Conservation (phyloP, 2,329 filamentous ascomycete species). For the Dactylella cylindrospora region DNA sequence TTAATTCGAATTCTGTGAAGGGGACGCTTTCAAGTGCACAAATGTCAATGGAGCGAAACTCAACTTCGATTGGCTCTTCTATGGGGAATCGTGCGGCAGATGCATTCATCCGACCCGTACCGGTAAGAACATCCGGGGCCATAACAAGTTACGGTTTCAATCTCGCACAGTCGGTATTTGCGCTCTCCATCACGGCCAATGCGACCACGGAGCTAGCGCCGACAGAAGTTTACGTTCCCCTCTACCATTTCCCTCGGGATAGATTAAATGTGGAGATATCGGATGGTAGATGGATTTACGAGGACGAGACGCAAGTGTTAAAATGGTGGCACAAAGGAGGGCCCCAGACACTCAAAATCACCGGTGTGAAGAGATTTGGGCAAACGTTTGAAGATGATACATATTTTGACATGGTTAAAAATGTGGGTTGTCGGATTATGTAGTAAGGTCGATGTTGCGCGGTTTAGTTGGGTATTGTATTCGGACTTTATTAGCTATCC, state of each 20-base stretch:
- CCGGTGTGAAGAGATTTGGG: conserved; percentile 64
- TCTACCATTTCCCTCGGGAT: conserved; percentile 84
- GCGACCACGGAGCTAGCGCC: conserved; percentile 66
- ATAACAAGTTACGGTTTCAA: conserved; percentile 77
- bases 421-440: conserved; percentile 58
- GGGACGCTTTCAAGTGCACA: conserved; percentile 66
- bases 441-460: conserved; percentile 49
- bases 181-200: conserved; percentile 66
- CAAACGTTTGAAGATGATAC: conserved; percentile 71
- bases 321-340: conserved; percentile 93
- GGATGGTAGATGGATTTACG: conserved; percentile 87
- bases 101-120: conserved; percentile 84
- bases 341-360: conserved; percentile 75
- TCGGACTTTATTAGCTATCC: conserved; percentile 1
- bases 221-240: conserved; percentile 82
- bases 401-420: conserved; percentile 65
- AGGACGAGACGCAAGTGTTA: conserved; percentile 75
- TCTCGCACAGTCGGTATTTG: conserved; percentile 74
- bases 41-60: conserved; percentile 50
- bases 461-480: conserved; percentile 3
- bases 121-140: conserved; percentile 71
- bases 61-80: conserved; percentile 57
- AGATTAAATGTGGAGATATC: conserved; percentile 72
- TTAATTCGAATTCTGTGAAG: conserved; percentile 47
- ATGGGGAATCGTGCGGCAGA: conserved; percentile 85